Evolutionary conservation across 2,329 filamentous ascomycete genomes (phyloP).

Genomic region (Rosellinia necatrix): DNA sequence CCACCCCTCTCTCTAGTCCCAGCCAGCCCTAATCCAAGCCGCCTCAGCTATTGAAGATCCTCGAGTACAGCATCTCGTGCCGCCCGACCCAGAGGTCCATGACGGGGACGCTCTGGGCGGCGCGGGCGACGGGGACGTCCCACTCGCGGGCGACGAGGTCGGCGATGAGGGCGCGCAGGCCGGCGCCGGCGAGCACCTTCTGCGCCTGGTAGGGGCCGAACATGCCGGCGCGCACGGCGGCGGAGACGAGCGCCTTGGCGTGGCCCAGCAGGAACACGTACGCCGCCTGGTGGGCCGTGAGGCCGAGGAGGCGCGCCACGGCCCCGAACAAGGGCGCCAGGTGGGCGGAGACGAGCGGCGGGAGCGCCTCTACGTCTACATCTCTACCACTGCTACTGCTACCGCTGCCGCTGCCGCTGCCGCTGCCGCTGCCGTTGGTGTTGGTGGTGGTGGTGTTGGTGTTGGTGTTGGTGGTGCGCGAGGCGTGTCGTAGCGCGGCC

Average conservation of each 20-base stretch:
- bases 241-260: constrained; percentile 75
- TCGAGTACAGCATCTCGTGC: constrained; percentile 81
- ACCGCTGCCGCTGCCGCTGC: no score
- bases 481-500: constrained; percentile 23
- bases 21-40: no score
- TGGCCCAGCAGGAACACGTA: constrained; percentile 80
- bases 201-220: constrained; percentile 84
- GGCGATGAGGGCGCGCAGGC: constrained; percentile 62
- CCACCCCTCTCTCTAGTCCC: no score
- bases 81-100: constrained; percentile 84
- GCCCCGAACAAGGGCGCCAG: constrained; percentile 73
- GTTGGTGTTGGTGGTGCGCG: no score
- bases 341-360: constrained; percentile 62
- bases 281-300: constrained; percentile 66
- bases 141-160: constrained; percentile 64
- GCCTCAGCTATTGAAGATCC: constrained; percentile 85
- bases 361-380: constrained; percentile 37
- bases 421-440: no score
- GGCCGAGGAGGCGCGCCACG: constrained; percentile 64
- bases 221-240: constrained; percentile 75
- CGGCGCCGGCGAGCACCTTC: constrained; percentile 66
- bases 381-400: no score
- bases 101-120: constrained; percentile 74
- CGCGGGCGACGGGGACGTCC: constrained; percentile 62
- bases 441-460: no score